Evolutionary conservation across 2,329 filamentous ascomycete genomes (phyloP).

Genomic region (Cladophialophora yegresii): DNA sequence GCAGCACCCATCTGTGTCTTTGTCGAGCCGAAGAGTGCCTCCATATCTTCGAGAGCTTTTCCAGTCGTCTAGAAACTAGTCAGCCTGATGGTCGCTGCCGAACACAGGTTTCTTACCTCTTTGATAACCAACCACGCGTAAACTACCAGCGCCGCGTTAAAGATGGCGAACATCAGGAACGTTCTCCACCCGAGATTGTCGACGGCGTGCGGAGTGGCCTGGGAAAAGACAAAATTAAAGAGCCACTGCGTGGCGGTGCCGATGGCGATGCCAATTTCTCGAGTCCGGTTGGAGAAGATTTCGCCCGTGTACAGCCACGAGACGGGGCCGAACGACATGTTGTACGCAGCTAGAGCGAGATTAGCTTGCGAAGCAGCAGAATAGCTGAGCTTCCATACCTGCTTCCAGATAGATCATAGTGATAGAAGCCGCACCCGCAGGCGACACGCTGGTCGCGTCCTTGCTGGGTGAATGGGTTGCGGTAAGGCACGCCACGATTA

Average conservation of each 20-base stretch:
- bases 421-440: constrained; percentile 51
- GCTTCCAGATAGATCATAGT: constrained; percentile 56
- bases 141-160: constrained; percentile 49
- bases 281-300: constrained; percentile 44
- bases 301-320: constrained; percentile 45
- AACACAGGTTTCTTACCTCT: constrained; percentile 33
- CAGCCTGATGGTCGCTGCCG: neutral
- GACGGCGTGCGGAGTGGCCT: constrained; percentile 47
- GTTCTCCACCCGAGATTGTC: constrained; percentile 51
- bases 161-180: constrained; percentile 54
- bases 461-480: constrained; percentile 47
- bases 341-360: constrained; percentile 39
- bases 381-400: neutral
- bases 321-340: constrained; percentile 45
- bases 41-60: constrained; percentile 12
- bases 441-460: constrained; percentile 36
- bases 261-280: constrained; percentile 44
- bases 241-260: constrained; percentile 46
- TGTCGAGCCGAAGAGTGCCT: neutral
- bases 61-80: neutral
- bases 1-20: neutral
- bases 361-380: neutral
- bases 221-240: constrained; percentile 46
- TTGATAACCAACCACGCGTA: constrained; percentile 48
- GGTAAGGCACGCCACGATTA: constrained; percentile 54